Base-by-base conservation (phyloP, 2,329 filamentous ascomycete species). In the Aspergillus sergii region DNA sequence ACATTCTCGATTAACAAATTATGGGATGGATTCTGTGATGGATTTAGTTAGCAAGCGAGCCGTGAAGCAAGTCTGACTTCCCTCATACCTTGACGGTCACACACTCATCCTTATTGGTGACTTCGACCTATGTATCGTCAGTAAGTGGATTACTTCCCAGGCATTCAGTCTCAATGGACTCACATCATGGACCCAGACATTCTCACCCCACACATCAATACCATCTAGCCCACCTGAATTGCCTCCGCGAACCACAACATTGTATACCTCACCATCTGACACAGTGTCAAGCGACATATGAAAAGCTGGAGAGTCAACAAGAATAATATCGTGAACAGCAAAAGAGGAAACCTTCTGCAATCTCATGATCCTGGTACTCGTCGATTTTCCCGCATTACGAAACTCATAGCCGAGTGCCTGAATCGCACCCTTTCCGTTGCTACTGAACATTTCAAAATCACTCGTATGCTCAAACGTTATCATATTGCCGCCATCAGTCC, bases 71-170 rank as follows among this genome's bases (percentile, higher is more conserved):
- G 57, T 3, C 8, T 36, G 14, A 36, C 0, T 16, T 0, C 2
- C 34, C 14, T 16, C 69, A 69, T 68, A 75, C 73, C 73, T 85
- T 87, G 64, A 86, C 83, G 1, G 84, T 86, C 0, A 87, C 84
- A 69, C 85, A 87, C 70, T 88, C 86, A 69, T 88, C 85, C 73
- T 86, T 87, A 80, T 88, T 88, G 26, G 86, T 86, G 5, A 88
- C 85, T 76, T 84, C 83, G 46, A 88, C 74, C 69, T 76, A 60
- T 28, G 10, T 23, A 23, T 36, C 19, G 23, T 9, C 26, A 6
- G 14, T 21, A 2, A 12, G 14, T 7, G 5, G 14, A 14, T 32
- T 6, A 12, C 32, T 4, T 36, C 14, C 14, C 34, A 36, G 14
- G 14, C 6, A 36, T 16, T 36, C 34, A 36, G 7, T 16, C 0